Conservation (phyloP, 257 asterid genomes). For the Salvia rosmarinus region DNA sequence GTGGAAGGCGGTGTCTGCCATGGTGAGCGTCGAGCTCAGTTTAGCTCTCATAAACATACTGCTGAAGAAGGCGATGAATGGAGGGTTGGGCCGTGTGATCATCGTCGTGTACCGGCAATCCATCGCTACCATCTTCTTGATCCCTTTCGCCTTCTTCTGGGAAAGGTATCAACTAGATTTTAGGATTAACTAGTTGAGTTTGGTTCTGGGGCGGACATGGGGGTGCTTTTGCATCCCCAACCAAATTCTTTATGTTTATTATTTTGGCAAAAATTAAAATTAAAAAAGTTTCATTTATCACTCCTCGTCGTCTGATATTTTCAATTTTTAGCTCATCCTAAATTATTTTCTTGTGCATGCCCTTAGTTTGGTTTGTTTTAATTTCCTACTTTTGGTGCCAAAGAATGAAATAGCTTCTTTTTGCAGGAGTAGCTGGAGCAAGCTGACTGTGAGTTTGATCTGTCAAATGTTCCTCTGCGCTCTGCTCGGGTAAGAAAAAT, state of each 20-base stretch:
- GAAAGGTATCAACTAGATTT: constrained; percentile 51
- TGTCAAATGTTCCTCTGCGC: constrained; percentile 62
- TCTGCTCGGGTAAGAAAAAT: constrained; percentile 59
- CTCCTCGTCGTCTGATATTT: too few species aligned
- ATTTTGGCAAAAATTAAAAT: too few species aligned
- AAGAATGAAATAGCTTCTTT: too few species aligned
- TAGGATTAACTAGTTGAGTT: too few species aligned
- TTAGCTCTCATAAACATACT: constrained; percentile 50
- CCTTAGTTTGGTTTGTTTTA: not conserved
- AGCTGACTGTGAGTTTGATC: constrained; percentile 51
- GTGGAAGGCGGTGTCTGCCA: constrained; percentile 49
- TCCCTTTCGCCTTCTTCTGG: constrained; percentile 56
- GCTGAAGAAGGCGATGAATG: constrained; percentile 53
- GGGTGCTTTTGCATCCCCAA: too few species aligned
- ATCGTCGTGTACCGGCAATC: constrained; percentile 57
- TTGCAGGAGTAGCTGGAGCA: constrained; percentile 58
- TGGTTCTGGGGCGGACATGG: too few species aligned
- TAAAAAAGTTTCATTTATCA: too few species aligned
- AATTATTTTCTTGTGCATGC: too few species aligned
- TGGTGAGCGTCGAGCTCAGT: constrained; percentile 52
- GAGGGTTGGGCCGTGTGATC: constrained; percentile 51
- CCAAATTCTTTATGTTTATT: too few species aligned
- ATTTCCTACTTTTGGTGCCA: not conserved
- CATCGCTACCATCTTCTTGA: constrained; percentile 49
- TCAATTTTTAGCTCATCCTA: too few species aligned